phyloP scores from a whole-genome alignment of 148 eudicot species.

The Silene uniflora region DNA sequence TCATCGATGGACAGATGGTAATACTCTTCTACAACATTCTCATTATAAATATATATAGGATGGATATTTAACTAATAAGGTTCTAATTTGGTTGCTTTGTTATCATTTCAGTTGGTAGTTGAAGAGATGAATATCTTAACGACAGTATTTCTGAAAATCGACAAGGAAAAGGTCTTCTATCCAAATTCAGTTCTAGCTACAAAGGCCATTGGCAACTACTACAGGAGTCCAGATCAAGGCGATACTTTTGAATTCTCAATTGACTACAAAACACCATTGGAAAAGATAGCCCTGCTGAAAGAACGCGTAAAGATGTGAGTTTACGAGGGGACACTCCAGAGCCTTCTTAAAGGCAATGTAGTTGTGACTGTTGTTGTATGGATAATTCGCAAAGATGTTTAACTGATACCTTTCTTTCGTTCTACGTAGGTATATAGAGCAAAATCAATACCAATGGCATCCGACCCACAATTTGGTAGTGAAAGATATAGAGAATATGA shows the following conservation, averaged over 20 bases:
- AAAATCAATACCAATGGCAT: constrained; percentile 46
- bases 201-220: constrained; percentile 62
- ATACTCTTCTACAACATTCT: background rate
- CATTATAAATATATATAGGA: background rate
- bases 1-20: constrained; percentile 62
- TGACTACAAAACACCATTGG: constrained; percentile 52
- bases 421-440: constrained; percentile 45
- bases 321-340: background rate
- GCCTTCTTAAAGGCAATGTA: too few relatives aligned
- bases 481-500: constrained; percentile 58
- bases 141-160: constrained; percentile 51
- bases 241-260: constrained; percentile 54
- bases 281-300: constrained; percentile 47
- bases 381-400: too few relatives aligned
- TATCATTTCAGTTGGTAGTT: constrained; percentile 49
- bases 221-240: constrained; percentile 71
- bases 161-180: constrained; percentile 61
- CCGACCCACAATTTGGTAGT: constrained; percentile 54
- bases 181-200: constrained; percentile 59
- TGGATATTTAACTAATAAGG: background rate
- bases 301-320: constrained; percentile 57
- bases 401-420: background rate
- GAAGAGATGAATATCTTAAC: constrained; percentile 74
- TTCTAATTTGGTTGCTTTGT: background rate
- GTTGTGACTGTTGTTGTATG: too few relatives aligned